Evolutionary conservation across 352 stramenopile species (phyloP), one percentile per base, ranked within the genome.

Genomic region (Blastocystis sp.): DNA sequence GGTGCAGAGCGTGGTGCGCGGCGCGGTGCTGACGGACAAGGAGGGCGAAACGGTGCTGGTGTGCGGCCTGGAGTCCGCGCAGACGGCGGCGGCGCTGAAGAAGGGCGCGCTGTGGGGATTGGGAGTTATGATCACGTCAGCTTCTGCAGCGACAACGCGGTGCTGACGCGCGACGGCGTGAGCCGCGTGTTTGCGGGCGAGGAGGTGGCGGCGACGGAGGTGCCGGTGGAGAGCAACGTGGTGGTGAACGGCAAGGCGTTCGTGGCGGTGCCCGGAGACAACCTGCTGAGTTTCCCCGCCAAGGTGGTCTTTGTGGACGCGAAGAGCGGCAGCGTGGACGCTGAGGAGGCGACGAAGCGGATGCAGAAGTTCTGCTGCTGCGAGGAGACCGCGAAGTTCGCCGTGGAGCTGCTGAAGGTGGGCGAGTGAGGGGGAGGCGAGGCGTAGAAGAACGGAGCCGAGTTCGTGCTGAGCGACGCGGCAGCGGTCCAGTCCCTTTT

Each of bases 241-340:
- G 16, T 78, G 9, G 67, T 78, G 67, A 78, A 78, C 32, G 67
- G 67, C 40, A 42, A 78, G 67, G 67, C 67, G 46, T 78, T 44
- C 48, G 67, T 59, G 67, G 21, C 36, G 18, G 42, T 78, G 38
- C 14, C 38, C 18, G 44, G 44, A 56, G 67, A 78, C 29, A 78
- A 78, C 48, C 46, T 78, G 67, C 27, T 78, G 67, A 27, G 4
- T 9, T 78, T 61, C 44, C 67, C 67, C 1, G 11, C 21, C 24
- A 78, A 78, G 67, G 67, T 78, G 42, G 48, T 78, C 8, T 36
- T 78, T 21, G 67, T 61, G 67, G 67, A 54, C 16, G 29, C 24
- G 67, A 36, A 16, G 3, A 59, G 34, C 14, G 29, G 57, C 11
- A 11, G 16, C 4, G 59, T 72, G 36, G 8, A 40, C 9, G 36